Percentiles rank a stretch among this genome's conserved stretches.
Conservation (phyloP, 2,329 filamentous ascomycete species). For the Aulographum hederae region DNA sequence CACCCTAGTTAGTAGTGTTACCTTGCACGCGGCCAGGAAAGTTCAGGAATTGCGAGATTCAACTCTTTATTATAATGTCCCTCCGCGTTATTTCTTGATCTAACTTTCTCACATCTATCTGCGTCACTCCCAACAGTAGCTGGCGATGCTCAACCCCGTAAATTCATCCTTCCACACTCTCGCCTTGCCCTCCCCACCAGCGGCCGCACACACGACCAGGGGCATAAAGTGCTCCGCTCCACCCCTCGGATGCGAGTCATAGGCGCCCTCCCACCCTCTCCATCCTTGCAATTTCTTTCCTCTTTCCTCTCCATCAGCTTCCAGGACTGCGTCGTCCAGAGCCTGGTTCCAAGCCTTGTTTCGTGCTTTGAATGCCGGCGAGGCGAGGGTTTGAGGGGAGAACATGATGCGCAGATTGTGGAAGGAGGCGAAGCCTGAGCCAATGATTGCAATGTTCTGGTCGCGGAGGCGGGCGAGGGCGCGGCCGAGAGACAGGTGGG, state of each 20-base stretch:
- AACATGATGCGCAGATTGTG: constrained; percentile 36
- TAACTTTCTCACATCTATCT: too few relatives aligned
- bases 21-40: too few relatives aligned
- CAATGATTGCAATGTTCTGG: constrained; percentile 37
- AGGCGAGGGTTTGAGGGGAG: constrained; percentile 9
- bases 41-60: too few relatives aligned
- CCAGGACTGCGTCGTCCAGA: constrained; percentile 23
- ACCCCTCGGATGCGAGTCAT: constrained; percentile 34
- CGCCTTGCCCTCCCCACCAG: constrained; percentile 23
- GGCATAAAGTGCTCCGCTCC: constrained; percentile 43
- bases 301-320: constrained; percentile 17
- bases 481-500: constrained; percentile 33
- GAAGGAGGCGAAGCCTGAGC: constrained; percentile 41
- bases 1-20: too few relatives aligned
- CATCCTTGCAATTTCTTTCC: constrained; percentile 25
- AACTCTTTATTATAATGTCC: too few relatives aligned
- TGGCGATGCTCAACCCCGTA: constrained; percentile 30
- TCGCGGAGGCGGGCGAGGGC: constrained; percentile 32
- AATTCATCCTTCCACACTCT: constrained; percentile 31
- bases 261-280: constrained; percentile 29
- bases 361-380: constrained; percentile 14
- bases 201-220: constrained; percentile 37
- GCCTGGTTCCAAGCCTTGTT: constrained; percentile 28
- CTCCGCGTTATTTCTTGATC: too few relatives aligned
- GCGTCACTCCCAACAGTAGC: constrained; percentile 33